Evolutionary conservation across 2,329 filamentous ascomycete species (phyloP), one percentile per base, ranked within the genome.

Genomic region (Neopestalotiopsis sp.): DNA sequence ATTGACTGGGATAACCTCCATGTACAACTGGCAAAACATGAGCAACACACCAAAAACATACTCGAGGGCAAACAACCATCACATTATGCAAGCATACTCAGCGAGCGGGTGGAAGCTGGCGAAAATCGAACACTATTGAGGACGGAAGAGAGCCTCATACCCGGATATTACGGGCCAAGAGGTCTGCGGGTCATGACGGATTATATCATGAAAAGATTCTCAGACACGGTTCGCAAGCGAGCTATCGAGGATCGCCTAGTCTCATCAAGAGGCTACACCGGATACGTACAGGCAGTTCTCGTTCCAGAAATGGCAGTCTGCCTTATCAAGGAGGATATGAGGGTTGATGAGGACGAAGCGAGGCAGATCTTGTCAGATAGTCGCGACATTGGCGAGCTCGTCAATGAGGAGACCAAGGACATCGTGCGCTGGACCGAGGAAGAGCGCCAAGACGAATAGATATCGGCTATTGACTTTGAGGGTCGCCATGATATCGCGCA

Each of bases 81-180:
- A 4, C 84, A 90, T 74, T 96, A 89, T 74, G 84, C 90, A 14
- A 81, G 86, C 10, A 74, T 84, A 1, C 82, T 94, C 30, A 85
- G 84, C 4, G 81, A 85, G 3, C 86, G 82, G 13, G 82, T 92
- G 58, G 84, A 85, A 67, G 79, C 82, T 2, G 91, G 90, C 13
- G 84, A 86, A 75, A 88, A 87, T 38, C 85, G 88, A 66, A 91
- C 87, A 32, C 81, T 92, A 68, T 82, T 88, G 65, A 86, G 88
- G 69, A 89, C 85, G 65, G 81, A 88, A 34, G 84, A 86, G 63
- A 86, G 84, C 67, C 84, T 91, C 38, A 90, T 88, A 3, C 92
- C 92, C 10, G 94, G 94, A 0, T 97, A 97, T 80, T 97, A 97
- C 79, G 94, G 94, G 1, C 87, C 91, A 2, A 88, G 90, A 24